These are phyloP conservation scores for Solanum appendiculatum DNA, from an alignment of 257 asterid genomes.

Conservation along the genomic window DNA sequence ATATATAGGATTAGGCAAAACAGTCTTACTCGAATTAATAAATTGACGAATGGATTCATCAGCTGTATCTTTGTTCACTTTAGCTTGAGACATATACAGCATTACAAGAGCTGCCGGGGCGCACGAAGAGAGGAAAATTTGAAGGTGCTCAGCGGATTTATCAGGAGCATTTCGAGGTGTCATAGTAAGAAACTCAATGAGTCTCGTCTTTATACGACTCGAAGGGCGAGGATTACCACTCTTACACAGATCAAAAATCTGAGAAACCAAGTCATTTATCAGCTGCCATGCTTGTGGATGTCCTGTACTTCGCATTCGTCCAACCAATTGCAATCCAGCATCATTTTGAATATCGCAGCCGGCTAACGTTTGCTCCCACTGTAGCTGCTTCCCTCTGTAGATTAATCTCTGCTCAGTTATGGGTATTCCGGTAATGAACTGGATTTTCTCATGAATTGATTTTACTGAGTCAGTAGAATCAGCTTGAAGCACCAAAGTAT, in stretches of 20 bases:
- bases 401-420: constrained; percentile 55
- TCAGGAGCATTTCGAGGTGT: constrained; percentile 3
- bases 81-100: constrained; percentile 53
- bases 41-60: constrained; percentile 55
- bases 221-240: constrained; percentile 6
- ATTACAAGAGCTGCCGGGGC: constrained; percentile 66
- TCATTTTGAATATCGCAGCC: constrained; percentile 53
- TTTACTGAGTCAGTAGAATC: constrained; percentile 41
- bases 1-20: constrained; percentile 14
- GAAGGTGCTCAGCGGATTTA: constrained; percentile 34
- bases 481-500: constrained; percentile 52
- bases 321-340: constrained; percentile 52
- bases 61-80: constrained; percentile 31
- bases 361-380: constrained; percentile 52
- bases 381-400: constrained; percentile 71
- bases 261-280: constrained; percentile 42
- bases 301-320: constrained; percentile 68
- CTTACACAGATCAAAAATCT: constrained; percentile 30
- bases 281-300: constrained; percentile 83
- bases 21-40: constrained; percentile 28
- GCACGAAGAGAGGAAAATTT: constrained; percentile 48
- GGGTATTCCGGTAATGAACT: constrained; percentile 47
- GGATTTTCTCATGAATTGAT: constrained; percentile 48
- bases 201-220: neutral
- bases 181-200: neutral